phyloP scores from a whole-genome alignment of 176 grass and related monocot species.

The Raddia distichophylla region DNA sequence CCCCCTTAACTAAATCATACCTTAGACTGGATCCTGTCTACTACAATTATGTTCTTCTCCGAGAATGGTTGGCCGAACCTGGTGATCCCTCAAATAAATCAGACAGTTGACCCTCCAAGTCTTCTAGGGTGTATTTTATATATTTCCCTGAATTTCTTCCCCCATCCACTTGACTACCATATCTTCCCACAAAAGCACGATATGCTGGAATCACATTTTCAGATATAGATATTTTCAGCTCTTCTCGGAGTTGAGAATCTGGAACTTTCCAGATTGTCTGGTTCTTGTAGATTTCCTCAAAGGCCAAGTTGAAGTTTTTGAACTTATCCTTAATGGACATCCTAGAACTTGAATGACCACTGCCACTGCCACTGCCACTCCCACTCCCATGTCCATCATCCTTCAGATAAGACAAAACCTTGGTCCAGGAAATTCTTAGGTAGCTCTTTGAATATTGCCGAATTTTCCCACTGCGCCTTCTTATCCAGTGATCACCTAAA shows the following conservation, averaged over 20 bases:
- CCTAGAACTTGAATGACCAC: slow-evolving; percentile 75
- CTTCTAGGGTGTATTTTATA: slow-evolving; percentile 88
- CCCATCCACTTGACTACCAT: slow-evolving; percentile 71
- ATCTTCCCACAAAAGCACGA: slow-evolving; percentile 87
- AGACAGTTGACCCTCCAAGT: slow-evolving; percentile 78
- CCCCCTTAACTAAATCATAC: slow-evolving; percentile 43
- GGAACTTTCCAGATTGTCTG: slow-evolving; percentile 94
- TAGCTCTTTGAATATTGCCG: slow-evolving; percentile 87
- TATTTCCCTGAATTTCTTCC: slow-evolving; percentile 67
- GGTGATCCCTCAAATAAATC: slow-evolving; percentile 82
- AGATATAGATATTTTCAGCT: slow-evolving; percentile 93
- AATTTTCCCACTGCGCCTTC: slow-evolving; percentile 66
- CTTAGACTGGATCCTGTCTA: slow-evolving; percentile 32
- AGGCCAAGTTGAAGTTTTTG: slow-evolving; percentile 90
- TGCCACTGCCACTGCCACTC: slow-evolving; percentile 40
- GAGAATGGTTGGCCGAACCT: slow-evolving; percentile 54
- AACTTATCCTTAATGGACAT: slow-evolving; percentile 88
- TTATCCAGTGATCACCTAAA: slow-evolving; percentile 89
- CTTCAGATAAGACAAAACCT: slow-evolving; percentile 76
- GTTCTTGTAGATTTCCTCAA: slow-evolving; percentile 84
- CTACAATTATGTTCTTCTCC: slow-evolving; percentile 65
- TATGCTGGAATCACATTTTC: slow-evolving; percentile 91
- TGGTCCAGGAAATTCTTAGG: slow-evolving; percentile 85
- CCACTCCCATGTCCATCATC: slow-evolving; percentile 67
- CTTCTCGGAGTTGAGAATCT: slow-evolving; percentile 86